Percentiles rank a stretch among this genome's conserved stretches.
phyloP scores from a whole-genome alignment of 2,329 filamentous ascomycete species.

The Sporothrix phasma region DNA sequence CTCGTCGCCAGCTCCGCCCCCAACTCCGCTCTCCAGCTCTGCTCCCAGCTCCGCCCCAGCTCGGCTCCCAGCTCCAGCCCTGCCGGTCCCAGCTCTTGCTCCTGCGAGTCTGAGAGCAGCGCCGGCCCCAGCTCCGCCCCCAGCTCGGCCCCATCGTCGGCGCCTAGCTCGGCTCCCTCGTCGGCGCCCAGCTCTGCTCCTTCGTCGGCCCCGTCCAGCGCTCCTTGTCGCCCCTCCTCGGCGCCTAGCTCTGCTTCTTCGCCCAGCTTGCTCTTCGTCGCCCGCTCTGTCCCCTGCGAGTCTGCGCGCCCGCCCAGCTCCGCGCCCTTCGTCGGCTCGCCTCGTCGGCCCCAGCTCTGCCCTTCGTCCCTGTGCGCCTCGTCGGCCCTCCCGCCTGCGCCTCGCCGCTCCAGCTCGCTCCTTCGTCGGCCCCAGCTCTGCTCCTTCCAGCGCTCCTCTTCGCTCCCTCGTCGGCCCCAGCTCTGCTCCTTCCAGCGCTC shows the following conservation, averaged over 20 bases:
- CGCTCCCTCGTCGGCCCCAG: background rate
- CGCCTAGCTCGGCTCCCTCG: background rate
- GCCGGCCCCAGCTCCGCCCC: background rate
- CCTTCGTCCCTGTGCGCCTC: background rate
- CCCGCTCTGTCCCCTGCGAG: background rate
- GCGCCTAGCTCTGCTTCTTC: background rate
- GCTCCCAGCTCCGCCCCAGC: background rate
- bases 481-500: background rate
- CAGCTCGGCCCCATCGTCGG: background rate
- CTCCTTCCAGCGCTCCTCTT: background rate
- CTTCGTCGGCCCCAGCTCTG: background rate
- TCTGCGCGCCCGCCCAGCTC: background rate
- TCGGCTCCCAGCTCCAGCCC: background rate
- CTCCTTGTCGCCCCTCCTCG: background rate
- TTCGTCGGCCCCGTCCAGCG: background rate
- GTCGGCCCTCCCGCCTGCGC: background rate
- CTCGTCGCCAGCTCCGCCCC: background rate
- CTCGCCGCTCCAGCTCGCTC: conserved; percentile 8
- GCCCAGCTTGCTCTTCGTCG: background rate
- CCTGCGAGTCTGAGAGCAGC: too few relatives aligned
- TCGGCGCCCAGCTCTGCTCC: background rate
- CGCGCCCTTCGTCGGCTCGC: too few relatives aligned
- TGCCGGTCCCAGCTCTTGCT: background rate
- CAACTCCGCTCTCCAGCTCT: background rate
- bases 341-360: too few relatives aligned